Percentiles rank a stretch among this genome's conserved stretches.
phyloP scores from a whole-genome alignment of 805 yeast genomes.

The Wickerhamomyces strasburgensis region DNA sequence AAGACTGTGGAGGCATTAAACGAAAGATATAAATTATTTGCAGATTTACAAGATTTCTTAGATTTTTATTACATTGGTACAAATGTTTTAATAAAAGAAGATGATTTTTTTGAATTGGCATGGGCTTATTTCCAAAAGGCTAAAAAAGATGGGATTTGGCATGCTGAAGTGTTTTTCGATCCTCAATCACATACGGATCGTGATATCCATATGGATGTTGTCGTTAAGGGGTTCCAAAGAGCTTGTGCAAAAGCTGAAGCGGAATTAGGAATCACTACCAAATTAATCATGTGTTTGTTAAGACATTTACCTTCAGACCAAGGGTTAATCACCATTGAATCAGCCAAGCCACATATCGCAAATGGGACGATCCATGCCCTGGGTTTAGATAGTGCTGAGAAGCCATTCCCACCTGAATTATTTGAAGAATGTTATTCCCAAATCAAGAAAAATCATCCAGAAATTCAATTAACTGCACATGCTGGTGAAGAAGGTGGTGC shows the following conservation, averaged over 20 bases:
- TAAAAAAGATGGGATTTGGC: constrained; percentile 52
- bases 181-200: constrained; percentile 81
- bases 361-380: constrained; percentile 65
- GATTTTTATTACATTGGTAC: constrained; percentile 79
- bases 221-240: constrained; percentile 59
- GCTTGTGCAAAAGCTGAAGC: constrained; percentile 61
- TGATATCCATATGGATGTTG: constrained; percentile 53
- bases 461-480: constrained; percentile 70
- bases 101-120: constrained; percentile 76
- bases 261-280: constrained; percentile 60
- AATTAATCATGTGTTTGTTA: constrained; percentile 75
- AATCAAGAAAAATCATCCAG: constrained; percentile 44
- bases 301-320: constrained; percentile 65
- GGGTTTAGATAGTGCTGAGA: constrained; percentile 80
- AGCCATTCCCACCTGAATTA: constrained; percentile 68
- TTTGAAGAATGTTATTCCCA: constrained; percentile 58
- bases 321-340: constrained; percentile 52
- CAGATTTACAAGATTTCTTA: constrained; percentile 71
- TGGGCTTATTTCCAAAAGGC: constrained; percentile 65
- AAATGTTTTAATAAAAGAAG: constrained; percentile 62
- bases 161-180: constrained; percentile 76
- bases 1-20: constrained; percentile 50
- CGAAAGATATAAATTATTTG: constrained; percentile 54
- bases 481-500: constrained; percentile 90
- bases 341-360: constrained; percentile 46